Evolutionary conservation across 345 rosid genomes (phyloP).

Genomic region (Mercurialis annua): DNA sequence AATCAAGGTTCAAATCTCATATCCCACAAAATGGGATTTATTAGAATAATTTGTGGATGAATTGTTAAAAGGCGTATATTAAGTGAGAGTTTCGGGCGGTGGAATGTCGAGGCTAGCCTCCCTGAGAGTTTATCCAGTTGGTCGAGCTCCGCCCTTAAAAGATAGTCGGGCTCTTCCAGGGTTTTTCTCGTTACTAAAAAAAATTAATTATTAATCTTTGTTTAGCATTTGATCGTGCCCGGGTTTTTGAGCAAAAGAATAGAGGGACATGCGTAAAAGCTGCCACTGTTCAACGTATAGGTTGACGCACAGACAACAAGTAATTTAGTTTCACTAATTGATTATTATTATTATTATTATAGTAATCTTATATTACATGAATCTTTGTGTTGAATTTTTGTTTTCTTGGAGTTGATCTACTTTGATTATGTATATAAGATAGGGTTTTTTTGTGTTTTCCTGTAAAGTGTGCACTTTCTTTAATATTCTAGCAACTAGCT

Average conservation of each 20-base stretch:
- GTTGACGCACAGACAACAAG: constrained; percentile 60
- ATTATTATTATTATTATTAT: too few relatives aligned
- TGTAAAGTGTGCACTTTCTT: constrained; percentile 36
- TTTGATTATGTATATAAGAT: constrained; percentile 3
- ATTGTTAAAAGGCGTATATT: too few relatives aligned
- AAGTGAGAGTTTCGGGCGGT: too few relatives aligned
- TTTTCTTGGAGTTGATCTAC: constrained; percentile 19
- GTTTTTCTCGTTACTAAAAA: too few relatives aligned
- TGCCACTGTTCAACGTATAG: constrained; percentile 72
- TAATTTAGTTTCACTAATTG: constrained; percentile 39
- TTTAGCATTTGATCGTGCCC: constrained; percentile 41
- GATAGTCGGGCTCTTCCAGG: too few relatives aligned
- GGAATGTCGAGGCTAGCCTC: too few relatives aligned
- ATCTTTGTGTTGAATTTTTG: constrained; percentile 6
- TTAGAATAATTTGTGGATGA: too few relatives aligned
- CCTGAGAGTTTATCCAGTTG: too few relatives aligned
- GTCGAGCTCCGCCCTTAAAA: too few relatives aligned
- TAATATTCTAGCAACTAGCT: not conserved
- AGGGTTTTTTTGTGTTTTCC: constrained; percentile 45
- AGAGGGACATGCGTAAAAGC: constrained; percentile 61
- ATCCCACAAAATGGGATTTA: too few relatives aligned
- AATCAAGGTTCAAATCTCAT: too few relatives aligned
- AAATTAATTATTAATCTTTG: constrained; percentile 25
- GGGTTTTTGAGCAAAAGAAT: constrained; percentile 45
- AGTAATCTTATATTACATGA: constrained; percentile 7